These are phyloP conservation scores for Fusarium tjaetaba DNA, from an alignment of 2,329 filamentous ascomycete genomes.

Conservation along the genomic window DNA sequence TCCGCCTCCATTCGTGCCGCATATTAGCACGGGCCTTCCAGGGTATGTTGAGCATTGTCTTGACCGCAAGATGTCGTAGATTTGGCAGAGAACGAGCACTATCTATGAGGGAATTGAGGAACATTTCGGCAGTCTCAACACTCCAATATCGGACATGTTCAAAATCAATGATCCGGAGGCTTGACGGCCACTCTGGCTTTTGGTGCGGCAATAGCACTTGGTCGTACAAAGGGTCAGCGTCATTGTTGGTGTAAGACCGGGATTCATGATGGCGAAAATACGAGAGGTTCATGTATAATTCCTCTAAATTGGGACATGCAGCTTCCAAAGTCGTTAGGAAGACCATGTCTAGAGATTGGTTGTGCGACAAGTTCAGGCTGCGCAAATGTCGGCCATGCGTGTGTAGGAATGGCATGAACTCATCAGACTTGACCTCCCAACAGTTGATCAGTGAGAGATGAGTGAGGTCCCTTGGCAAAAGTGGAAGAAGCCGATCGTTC, in stretches of 20 bases:
- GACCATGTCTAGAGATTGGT: slow-evolving; percentile 78
- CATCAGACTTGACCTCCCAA: slow-evolving; percentile 74
- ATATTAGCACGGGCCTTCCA: slow-evolving; percentile 87
- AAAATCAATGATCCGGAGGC: slow-evolving; percentile 77
- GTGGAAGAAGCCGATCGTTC: slow-evolving; percentile 72
- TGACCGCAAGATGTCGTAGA: slow-evolving; percentile 77
- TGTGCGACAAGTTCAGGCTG: slow-evolving; percentile 78
- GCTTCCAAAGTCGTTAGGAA: slow-evolving; percentile 75
- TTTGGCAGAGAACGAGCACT: slow-evolving; percentile 72
- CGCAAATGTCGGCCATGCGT: slow-evolving; percentile 74
- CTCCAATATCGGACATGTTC: slow-evolving; percentile 81
- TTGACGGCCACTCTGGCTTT: slow-evolving; percentile 80
- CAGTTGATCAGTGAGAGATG: slow-evolving; percentile 83
- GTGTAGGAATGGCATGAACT: slow-evolving; percentile 71
- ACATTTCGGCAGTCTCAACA: slow-evolving; percentile 74
- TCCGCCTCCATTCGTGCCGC: slow-evolving; percentile 79
- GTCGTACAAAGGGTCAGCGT: slow-evolving; percentile 80
- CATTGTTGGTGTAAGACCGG: slow-evolving; percentile 59
- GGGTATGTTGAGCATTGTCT: slow-evolving; percentile 79
- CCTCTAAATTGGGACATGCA: slow-evolving; percentile 75
- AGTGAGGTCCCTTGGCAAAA: slow-evolving; percentile 72
- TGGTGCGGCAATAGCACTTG: slow-evolving; percentile 71
- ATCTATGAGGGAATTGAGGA: slow-evolving; percentile 82
- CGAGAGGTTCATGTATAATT: slow-evolving; percentile 79
- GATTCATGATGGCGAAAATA: slow-evolving; percentile 77